These are phyloP conservation scores for Geotrichum klebahnii DNA, from an alignment of 1,139 yeast species.

Conservation along the genomic window DNA sequence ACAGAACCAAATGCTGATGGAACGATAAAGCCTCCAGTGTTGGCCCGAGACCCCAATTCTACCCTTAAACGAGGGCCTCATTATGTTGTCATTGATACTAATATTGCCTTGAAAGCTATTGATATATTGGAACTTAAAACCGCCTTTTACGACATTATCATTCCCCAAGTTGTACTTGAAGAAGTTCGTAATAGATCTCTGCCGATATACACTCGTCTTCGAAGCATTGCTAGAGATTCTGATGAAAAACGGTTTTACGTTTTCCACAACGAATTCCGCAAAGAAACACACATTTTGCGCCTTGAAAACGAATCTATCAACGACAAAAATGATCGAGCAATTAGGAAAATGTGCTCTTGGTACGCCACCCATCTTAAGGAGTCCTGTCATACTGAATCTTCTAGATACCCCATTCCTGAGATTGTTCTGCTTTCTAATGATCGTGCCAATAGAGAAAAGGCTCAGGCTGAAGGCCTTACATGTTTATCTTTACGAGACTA, in stretches of 20 bases:
- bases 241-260: constrained; percentile 84
- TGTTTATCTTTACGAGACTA: constrained; percentile 61
- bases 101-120: constrained; percentile 81
- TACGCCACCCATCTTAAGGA: constrained; percentile 59
- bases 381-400: constrained; percentile 24
- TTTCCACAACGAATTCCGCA: constrained; percentile 87
- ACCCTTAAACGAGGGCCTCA: constrained; percentile 60
- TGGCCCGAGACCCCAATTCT: constrained; percentile 49
- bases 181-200: constrained; percentile 85
- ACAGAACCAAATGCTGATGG: constrained; percentile 43
- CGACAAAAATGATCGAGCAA: constrained; percentile 89
- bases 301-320: constrained; percentile 68
- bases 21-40: constrained; percentile 45
- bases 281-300: constrained; percentile 64
- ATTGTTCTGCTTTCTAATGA: constrained; percentile 76
- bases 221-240: constrained; percentile 64
- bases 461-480: constrained; percentile 52
- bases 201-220: constrained; percentile 80
- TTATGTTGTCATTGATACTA: constrained; percentile 82
- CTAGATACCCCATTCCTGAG: constrained; percentile 38
- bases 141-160: constrained; percentile 80
- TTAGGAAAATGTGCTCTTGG: constrained; percentile 71
- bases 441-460: constrained; percentile 58
- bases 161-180: constrained; percentile 91
- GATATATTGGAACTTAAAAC: constrained; percentile 77